Evolutionary conservation across 2,329 filamentous ascomycete species (phyloP).

Genomic region (Zymoseptoria tritici): DNA sequence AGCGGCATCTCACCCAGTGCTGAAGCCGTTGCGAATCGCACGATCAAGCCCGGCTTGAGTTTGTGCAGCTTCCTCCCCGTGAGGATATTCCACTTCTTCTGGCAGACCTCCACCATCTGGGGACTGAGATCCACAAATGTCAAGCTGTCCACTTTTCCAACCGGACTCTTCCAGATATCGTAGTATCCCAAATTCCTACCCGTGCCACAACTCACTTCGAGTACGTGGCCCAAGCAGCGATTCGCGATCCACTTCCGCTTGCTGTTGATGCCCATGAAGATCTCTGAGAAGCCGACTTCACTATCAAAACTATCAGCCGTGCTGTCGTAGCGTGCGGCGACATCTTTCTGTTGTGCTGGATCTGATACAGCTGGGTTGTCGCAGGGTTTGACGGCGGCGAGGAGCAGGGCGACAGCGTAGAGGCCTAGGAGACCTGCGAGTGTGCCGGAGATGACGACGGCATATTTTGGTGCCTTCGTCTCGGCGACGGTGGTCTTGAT

Average conservation of each 20-base stretch:
- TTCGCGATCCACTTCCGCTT: slow-evolving; percentile 35
- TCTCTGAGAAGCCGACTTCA: slow-evolving; percentile 40
- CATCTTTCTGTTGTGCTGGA: slow-evolving; percentile 30
- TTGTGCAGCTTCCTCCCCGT: slow-evolving; percentile 18
- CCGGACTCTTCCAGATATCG: slow-evolving; percentile 12
- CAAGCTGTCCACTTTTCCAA: slow-evolving; percentile 33
- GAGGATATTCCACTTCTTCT: slow-evolving; percentile 41
- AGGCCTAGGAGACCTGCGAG: slow-evolving; percentile 35
- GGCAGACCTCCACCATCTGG: slow-evolving; percentile 42
- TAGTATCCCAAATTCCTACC: slow-evolving; percentile 44
- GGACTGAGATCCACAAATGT: slow-evolving; percentile 42
- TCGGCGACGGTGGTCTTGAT: not conserved
- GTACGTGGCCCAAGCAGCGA: slow-evolving; percentile 39
- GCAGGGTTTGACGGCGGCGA: slow-evolving; percentile 24
- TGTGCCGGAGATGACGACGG: slow-evolving; percentile 24
- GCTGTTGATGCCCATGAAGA: slow-evolving; percentile 34
- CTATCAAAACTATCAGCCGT: slow-evolving; percentile 41
- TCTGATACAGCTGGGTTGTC: slow-evolving; percentile 19
- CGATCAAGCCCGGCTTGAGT: slow-evolving; percentile 17
- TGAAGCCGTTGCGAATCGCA: slow-evolving; percentile 38
- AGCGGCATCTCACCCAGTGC: slow-evolving; percentile 37
- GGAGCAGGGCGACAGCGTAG: slow-evolving; percentile 33
- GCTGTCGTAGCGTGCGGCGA: slow-evolving; percentile 40
- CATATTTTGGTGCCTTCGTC: not conserved
- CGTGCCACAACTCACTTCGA: slow-evolving; percentile 44